These are phyloP conservation scores for Erigeron philadelphicus DNA, from an alignment of 140 eudicot genomes.

Conservation along the genomic window DNA sequence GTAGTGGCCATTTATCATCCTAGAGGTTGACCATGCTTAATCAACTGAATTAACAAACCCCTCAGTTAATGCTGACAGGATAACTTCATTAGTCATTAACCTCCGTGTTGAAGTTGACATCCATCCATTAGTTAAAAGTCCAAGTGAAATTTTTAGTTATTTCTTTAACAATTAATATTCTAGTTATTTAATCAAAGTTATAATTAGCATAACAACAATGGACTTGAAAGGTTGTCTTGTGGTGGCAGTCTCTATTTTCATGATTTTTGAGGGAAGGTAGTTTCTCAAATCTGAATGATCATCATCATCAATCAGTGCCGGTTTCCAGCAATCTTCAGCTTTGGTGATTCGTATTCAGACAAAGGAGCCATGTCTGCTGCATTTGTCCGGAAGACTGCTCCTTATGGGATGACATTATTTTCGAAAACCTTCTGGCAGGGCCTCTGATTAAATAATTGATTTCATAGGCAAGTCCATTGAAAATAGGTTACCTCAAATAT, in stretches of 20 bases:
- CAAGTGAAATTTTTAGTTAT: too few species aligned
- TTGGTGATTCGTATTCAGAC: slow-evolving; percentile 60
- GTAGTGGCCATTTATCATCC: too few species aligned
- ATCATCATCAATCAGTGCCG: slow-evolving; percentile 25
- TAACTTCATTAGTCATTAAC: too few species aligned
- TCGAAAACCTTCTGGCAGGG: slow-evolving; percentile 48
- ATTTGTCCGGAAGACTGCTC: slow-evolving; percentile 28
- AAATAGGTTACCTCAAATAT: neutral
- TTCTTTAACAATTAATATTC: too few species aligned
- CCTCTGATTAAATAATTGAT: slow-evolving; percentile 53
- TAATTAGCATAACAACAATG: too few species aligned
- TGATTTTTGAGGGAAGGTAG: slow-evolving; percentile 12
- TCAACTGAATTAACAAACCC: too few species aligned
- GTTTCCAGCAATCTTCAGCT: slow-evolving; percentile 49
- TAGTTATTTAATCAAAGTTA: too few species aligned
- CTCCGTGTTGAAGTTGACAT: too few species aligned
- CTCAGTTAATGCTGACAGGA: too few species aligned
- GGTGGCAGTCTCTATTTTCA: slow-evolving; percentile 26
- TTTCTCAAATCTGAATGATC: neutral
- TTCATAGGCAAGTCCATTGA: slow-evolving; percentile 33
- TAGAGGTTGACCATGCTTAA: too few species aligned
- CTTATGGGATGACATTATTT: slow-evolving; percentile 46
- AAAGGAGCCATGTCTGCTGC: slow-evolving; percentile 48
- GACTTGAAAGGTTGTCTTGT: neutral
- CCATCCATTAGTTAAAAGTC: too few species aligned